A percentile compares a stretch with the other conserved stretches of the same genome.
phyloP scores from a whole-genome alignment of 179 eudicot genomes.

The Carnegiea gigantea region DNA sequence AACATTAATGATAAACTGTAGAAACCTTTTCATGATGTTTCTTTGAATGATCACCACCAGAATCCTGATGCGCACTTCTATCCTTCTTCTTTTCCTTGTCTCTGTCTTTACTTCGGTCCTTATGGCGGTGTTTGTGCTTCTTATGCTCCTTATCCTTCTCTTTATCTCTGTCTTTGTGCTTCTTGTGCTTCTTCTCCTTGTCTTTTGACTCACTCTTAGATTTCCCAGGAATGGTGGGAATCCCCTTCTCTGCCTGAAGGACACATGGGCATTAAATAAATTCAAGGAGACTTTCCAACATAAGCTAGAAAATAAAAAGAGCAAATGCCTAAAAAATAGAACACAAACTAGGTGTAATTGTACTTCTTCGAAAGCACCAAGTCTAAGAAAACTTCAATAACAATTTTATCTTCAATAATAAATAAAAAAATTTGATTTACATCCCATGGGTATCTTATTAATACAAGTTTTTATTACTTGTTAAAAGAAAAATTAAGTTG shows the following conservation, averaged over 20 bases:
- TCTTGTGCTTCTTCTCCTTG: slow-evolving; percentile 93
- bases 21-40: slow-evolving; percentile 89
- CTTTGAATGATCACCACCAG: slow-evolving; percentile 70
- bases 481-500: no score
- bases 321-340: not conserved
- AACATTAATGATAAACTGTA: slow-evolving; percentile 8
- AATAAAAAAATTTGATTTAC: no score
- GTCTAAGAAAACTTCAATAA: not conserved
- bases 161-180: slow-evolving; percentile 82
- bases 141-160: slow-evolving; percentile 95
- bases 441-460: no score
- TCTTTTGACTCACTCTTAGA: slow-evolving; percentile 85
- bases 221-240: slow-evolving; percentile 77
- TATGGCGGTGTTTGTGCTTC: slow-evolving; percentile 94
- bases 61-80: slow-evolving; percentile 63
- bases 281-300: slow-evolving; percentile 3
- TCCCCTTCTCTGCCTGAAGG: slow-evolving; percentile 81
- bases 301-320: not conserved
- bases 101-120: slow-evolving; percentile 92
- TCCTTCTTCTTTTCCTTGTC: slow-evolving; percentile 91
- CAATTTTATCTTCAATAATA: no score
- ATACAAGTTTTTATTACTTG: no score
- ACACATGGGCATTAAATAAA: slow-evolving; percentile 17
- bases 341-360: not conserved
- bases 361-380: not conserved